These are phyloP conservation scores for Lecanicillium sp. DNA, from an alignment of 2,329 filamentous ascomycete species.

Conservation along the genomic window DNA sequence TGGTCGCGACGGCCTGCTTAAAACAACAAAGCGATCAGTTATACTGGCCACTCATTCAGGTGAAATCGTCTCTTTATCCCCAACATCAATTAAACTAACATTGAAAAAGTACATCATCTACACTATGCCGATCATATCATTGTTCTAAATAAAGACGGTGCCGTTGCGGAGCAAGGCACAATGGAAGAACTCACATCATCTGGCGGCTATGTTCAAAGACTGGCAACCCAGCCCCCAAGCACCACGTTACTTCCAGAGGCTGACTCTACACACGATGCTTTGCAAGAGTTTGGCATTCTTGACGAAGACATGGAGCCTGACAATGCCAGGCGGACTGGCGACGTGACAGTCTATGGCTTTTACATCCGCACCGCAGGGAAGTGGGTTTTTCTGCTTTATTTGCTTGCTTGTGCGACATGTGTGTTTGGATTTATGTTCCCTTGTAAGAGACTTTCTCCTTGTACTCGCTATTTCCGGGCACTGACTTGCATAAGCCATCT, in stretches of 20 bases:
- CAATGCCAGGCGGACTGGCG: slow-evolving; percentile 9
- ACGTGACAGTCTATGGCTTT: slow-evolving; percentile 12
- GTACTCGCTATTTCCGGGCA: background rate
- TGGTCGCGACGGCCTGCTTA: slow-evolving; percentile 21
- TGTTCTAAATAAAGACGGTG: slow-evolving; percentile 14
- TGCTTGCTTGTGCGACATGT: slow-evolving; percentile 12
- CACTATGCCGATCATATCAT: slow-evolving; percentile 17
- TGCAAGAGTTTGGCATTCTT: slow-evolving; percentile 11
- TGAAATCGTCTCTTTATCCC: slow-evolving; percentile 1
- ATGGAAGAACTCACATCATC: slow-evolving; percentile 8
- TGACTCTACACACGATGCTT: slow-evolving; percentile 11
- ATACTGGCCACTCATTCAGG: slow-evolving; percentile 20
- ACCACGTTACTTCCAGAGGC: background rate
- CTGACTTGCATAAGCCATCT: slow-evolving; percentile 11
- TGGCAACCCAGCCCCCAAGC: slow-evolving; percentile 3
- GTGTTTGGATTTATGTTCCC: slow-evolving; percentile 15
- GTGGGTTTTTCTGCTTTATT: slow-evolving; percentile 10
- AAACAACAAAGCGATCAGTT: slow-evolving; percentile 14
- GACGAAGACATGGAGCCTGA: slow-evolving; percentile 9
- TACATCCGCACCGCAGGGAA: slow-evolving; percentile 13
- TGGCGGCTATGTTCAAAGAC: slow-evolving; percentile 6
- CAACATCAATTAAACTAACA: background rate
- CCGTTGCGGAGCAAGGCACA: slow-evolving; percentile 14
- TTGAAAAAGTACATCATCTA: slow-evolving; percentile 12
- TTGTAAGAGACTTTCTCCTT: slow-evolving; percentile 7